Base-by-base conservation (phyloP, 1,139 yeast genomes). In the Geotrichum klebahnii region DNA sequence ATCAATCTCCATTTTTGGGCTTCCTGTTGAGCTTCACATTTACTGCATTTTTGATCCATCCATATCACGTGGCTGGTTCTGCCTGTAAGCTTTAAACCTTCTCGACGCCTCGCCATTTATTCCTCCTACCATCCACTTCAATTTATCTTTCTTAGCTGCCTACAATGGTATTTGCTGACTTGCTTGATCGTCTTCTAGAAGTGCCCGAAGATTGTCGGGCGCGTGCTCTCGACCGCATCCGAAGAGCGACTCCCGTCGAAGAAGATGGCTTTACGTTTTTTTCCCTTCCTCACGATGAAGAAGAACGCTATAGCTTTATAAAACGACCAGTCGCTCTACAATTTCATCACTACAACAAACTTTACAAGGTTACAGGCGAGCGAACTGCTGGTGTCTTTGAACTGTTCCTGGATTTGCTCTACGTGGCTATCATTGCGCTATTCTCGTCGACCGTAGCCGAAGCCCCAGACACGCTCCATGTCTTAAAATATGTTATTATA, bases 391-490 rank as follows among this genome's bases (percentile, higher is more conserved):
- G 76, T 1, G 74, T 74, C 47, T 71, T 78, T 14, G 86, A 81
- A 59, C 71, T 81, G 63, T 81, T 81, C 57, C 65, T 81, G 46
- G 86, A 81, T 62, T 72, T 81, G 65, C 67, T 80, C 59, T 81
- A 81, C 58, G 86, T 81, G 55, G 86, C 84, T 2, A 77, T 81
- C 48, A 78, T 80, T 31, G 79, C 84, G 31, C 79, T 79, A 54
- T 67, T 81, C 51, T 85, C 86, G 0, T 73, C 78, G 1, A 67
- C 66, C 41, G 84, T 83, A 0, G 71, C 78, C 12, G 78, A 75
- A 52, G 63, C 73, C 20, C 81, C 82, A 17, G 64, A 73, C 34
- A 81, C 81, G 33, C 63, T 61, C 2, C 68, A 80, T 0, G 64
- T 80, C 23, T 64, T 78, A 42, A 72, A 74, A 57, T 81, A 79